Evolutionary conservation across 2,329 filamentous ascomycete genomes (phyloP), one percentile per base, ranked within the genome.

Genomic region (Fusarium decemcellulare): DNA sequence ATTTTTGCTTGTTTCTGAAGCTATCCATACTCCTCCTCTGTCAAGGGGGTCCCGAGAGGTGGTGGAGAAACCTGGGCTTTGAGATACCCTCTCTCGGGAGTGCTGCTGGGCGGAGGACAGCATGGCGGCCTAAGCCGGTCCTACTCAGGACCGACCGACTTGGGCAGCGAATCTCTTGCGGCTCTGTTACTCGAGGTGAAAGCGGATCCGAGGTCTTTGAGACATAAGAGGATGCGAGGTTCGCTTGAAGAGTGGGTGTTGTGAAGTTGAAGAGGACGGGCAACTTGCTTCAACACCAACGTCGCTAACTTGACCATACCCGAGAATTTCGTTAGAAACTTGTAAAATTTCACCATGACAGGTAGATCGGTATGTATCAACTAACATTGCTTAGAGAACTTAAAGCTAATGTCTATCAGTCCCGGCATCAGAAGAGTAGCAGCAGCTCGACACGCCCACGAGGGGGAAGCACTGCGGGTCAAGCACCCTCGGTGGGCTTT

Each of bases 401-500:
- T 15, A n/a, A 32, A 23, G 43, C 58, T 71, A 48, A 73, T 56
- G 54, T 34, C 3, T 14, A 8, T 9, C 29, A 68, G 66, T 34
- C 16, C 7, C 68, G 65, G 59, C 4, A 52, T 40, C 50, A 47
- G 4, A 71, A 43, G 37, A 34, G 47, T 23, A 23, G 18, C n/a
- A 56, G 43, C 15, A 43, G 51, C 29, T 61, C 61, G 9, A 36
- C 51, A 3, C 55, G 42, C 8, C 57, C 63, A 58, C 73, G 57
- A 44, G 64, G 61, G 30, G 53, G 18, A 14, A 57, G 62, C 50
- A 56, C 54, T 15, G 55, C 47, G 5, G 65, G 14, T 34, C 60
- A 54, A 10, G 23, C 32, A 3, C 15, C 4, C 7, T 16, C 29
- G 12, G 57, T 76, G 2, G 77, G 73, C 36, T 84, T 84, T 58